These are phyloP conservation scores for Yamadazyma epiphylla DNA, from an alignment of 1,139 yeast species.

Conservation along the genomic window DNA sequence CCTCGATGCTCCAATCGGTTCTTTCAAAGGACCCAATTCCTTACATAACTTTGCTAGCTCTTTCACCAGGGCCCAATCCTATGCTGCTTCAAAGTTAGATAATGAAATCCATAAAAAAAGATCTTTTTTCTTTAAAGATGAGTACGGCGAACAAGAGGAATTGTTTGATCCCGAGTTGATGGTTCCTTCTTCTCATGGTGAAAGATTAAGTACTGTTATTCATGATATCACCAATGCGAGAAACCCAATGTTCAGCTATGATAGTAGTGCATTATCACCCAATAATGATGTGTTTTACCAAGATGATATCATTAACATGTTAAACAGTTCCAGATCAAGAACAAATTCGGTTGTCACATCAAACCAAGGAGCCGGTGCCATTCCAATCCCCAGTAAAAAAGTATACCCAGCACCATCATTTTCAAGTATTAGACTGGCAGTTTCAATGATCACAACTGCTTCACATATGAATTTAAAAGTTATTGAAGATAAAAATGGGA, in stretches of 20 bases:
- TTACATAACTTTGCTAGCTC: slow-evolving; percentile 47
- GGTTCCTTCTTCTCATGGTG: slow-evolving; percentile 63
- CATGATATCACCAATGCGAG: slow-evolving; percentile 25
- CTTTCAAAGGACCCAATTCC: slow-evolving; percentile 46
- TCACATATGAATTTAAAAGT: slow-evolving; percentile 57
- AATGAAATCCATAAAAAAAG: slow-evolving; percentile 41
- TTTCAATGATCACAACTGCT: slow-evolving; percentile 42
- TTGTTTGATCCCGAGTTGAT: slow-evolving; percentile 69
- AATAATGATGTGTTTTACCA: slow-evolving; percentile 38
- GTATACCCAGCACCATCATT: slow-evolving; percentile 30
- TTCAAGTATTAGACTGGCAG: slow-evolving; percentile 31
- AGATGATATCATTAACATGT: slow-evolving; percentile 32
- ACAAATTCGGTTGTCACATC: slow-evolving; percentile 21
- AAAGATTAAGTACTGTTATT: slow-evolving; percentile 56
- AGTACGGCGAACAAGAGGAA: slow-evolving; percentile 29
- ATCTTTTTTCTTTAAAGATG: slow-evolving; percentile 30
- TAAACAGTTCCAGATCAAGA: slow-evolving; percentile 28
- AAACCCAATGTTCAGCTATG: slow-evolving; percentile 23
- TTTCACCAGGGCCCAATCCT: slow-evolving; percentile 45
- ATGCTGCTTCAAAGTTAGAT: slow-evolving; percentile 43
- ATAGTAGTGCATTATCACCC: slow-evolving; percentile 9
- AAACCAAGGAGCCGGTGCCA: slow-evolving; percentile 10
- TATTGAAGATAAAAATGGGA: slow-evolving; percentile 72
- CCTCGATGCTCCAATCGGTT: slow-evolving; percentile 41
- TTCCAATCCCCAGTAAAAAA: slow-evolving; percentile 20